Percentiles rank a stretch among this genome's conserved stretches.
Conservation (phyloP, 2,329 filamentous ascomycete genomes). For the Penicillium sp. region DNA sequence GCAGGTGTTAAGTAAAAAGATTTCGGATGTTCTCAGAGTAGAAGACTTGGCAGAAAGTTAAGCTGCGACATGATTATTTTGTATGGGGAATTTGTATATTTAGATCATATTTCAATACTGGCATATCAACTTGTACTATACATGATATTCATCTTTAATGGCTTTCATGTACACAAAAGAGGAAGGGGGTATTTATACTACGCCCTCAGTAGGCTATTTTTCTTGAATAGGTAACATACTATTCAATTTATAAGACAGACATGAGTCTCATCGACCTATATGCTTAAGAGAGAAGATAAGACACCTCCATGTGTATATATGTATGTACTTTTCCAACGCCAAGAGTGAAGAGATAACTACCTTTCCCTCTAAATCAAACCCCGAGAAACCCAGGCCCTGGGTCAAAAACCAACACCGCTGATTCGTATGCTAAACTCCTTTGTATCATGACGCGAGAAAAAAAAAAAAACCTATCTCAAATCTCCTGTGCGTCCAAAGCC, state of each 20-base stretch:
- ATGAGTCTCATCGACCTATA: not conserved
- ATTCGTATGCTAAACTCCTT: constrained; percentile 1
- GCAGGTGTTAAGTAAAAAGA: too few species aligned
- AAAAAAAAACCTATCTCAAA: constrained; percentile 2
- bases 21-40: too few species aligned
- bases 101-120: too few species aligned
- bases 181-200: too few species aligned
- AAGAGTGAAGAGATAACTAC: not conserved
- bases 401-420: not conserved
- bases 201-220: too few species aligned
- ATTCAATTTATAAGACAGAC: not conserved
- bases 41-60: too few species aligned
- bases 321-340: not conserved
- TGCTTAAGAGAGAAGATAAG: not conserved
- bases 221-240: too few species aligned
- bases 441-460: not conserved
- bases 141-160: too few species aligned
- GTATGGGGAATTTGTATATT: too few species aligned
- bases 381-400: not conserved
- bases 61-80: too few species aligned
- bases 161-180: too few species aligned
- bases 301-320: not conserved
- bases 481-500: constrained; percentile 43
- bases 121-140: too few species aligned
- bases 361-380: not conserved